Percentiles rank a stretch among this genome's conserved stretches.
Evolutionary conservation across 345 rosid species (phyloP).

Genomic region (Sisymbrium irio): DNA sequence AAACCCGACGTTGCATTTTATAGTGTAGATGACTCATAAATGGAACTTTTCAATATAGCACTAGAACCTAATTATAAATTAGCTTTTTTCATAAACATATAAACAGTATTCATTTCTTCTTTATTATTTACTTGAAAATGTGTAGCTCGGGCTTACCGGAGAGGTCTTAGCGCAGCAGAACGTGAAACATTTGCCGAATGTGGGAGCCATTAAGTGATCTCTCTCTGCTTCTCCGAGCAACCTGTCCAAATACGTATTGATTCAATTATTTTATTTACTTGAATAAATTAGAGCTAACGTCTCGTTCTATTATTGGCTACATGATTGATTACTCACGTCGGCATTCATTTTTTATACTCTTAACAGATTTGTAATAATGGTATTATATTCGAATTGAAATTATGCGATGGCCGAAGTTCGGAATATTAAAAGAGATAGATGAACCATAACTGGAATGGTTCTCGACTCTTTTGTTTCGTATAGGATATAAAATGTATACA

Average conservation of each 20-base stretch:
- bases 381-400: neutral
- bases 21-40: neutral
- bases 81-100: neutral
- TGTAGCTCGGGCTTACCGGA: conserved; percentile 10
- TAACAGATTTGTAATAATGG: neutral
- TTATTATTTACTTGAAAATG: neutral
- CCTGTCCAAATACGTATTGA: conserved; percentile 7
- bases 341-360: neutral
- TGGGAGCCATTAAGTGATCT: conserved; percentile 28
- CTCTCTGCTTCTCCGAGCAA: neutral
- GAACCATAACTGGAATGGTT: conserved; percentile 11
- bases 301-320: neutral
- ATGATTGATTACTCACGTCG: conserved; percentile 16
- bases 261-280: neutral
- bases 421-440: conserved; percentile 9
- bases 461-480: neutral
- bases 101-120: neutral
- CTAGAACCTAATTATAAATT: neutral
- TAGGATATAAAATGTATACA: neutral
- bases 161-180: conserved; percentile 35
- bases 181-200: conserved; percentile 30
- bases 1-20: neutral
- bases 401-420: neutral
- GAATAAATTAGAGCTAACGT: neutral
- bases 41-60: neutral